Evolutionary conservation across 495 filamentous ascomycete species (phyloP).

Genomic region (Poronia punctata): DNA sequence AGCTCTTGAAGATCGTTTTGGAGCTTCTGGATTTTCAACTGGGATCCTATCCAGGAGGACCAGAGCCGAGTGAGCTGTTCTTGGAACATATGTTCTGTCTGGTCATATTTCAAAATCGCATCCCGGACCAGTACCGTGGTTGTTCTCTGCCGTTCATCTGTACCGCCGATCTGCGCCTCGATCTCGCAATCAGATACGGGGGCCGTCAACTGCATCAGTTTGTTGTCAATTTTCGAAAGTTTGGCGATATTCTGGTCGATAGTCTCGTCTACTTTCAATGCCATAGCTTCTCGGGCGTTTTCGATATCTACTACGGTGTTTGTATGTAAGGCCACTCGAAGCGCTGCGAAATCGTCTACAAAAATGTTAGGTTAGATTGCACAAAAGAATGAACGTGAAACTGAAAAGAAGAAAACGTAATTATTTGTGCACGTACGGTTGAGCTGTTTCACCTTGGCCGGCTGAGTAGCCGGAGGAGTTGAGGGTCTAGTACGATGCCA

Average conservation of each 20-base stretch:
- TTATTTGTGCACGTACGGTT: conserved; percentile 9
- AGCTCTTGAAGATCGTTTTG: conserved; percentile 4
- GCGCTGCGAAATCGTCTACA: conserved; percentile 7
- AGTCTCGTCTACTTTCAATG: not conserved
- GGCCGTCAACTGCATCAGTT: not conserved
- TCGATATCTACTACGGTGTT: conserved; percentile 2
- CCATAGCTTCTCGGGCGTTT: not conserved
- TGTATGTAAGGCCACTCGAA: conserved; percentile 9
- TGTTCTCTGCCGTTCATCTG: conserved; percentile 12
- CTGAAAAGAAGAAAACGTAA: not conserved
- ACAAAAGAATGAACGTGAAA: not conserved
- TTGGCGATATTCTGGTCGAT: conserved; percentile 6
- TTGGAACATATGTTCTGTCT: no score
- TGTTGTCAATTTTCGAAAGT: conserved; percentile 1
- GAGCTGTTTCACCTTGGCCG: conserved; percentile 9
- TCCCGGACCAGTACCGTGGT: conserved; percentile 6
- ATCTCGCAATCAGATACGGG: conserved; percentile 5
- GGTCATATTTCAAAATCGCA: conserved; percentile 8
- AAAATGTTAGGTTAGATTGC: not conserved
- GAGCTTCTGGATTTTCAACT: conserved; percentile 16
- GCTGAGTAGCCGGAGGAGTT: conserved; percentile 12
- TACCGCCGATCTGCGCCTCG: not conserved
- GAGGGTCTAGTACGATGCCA: conserved; percentile 5
- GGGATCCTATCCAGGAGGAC: conserved; percentile 10
- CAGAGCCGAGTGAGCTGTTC: conserved; percentile 17